Evolutionary conservation across 805 yeast genomes (phyloP).

Genomic region (Saccharomycopsis fermentans): DNA sequence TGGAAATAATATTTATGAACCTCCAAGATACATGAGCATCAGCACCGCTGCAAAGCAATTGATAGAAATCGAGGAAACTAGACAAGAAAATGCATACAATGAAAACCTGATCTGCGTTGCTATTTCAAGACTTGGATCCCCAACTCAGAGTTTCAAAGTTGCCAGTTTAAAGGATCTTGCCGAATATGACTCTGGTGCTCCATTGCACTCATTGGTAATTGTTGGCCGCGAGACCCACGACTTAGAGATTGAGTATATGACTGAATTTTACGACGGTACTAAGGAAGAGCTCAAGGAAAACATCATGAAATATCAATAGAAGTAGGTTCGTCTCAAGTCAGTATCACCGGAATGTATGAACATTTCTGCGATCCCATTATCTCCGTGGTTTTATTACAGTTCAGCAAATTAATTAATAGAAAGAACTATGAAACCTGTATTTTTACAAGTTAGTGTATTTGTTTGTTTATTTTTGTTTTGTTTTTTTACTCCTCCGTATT

Average conservation of each 20-base stretch:
- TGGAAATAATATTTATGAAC: constrained; percentile 86
- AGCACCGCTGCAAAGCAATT: constrained; percentile 82
- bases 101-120: constrained; percentile 90
- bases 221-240: constrained; percentile 93
- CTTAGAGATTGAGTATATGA: constrained; percentile 74
- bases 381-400: too few species aligned
- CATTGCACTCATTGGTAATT: constrained; percentile 83
- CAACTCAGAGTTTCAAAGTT: constrained; percentile 71
- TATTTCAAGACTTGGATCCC: constrained; percentile 83
- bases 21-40: constrained; percentile 93
- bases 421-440: too few species aligned
- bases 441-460: too few species aligned
- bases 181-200: constrained; percentile 85
- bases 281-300: constrained; percentile 32
- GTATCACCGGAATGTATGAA: too few species aligned
- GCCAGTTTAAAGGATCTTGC: constrained; percentile 72
- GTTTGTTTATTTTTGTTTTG: too few species aligned
- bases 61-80: constrained; percentile 73
- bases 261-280: constrained; percentile 58
- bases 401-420: too few species aligned
- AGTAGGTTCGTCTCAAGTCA: too few species aligned
- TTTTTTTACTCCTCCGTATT: too few species aligned
- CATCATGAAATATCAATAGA: background rate
- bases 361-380: too few species aligned
- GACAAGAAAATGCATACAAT: constrained; percentile 71